Evolutionary conservation across 352 stramenopile genomes (phyloP), one percentile per base, ranked within the genome.

Genomic region (Phytophthora cactorum): DNA sequence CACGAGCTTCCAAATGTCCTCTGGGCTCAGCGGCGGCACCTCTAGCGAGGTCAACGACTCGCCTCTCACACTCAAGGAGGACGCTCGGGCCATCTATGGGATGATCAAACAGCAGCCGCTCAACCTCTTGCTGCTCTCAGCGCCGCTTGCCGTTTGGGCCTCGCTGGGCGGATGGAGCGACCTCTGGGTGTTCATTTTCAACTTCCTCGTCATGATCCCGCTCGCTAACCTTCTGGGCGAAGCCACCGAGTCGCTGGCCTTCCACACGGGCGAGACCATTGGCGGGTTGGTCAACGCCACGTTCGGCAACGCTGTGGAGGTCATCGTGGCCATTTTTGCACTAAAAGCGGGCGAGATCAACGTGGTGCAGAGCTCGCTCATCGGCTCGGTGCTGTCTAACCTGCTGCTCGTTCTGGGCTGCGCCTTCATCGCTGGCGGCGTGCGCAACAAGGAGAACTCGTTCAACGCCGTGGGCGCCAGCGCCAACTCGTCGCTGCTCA

Each of bases 331-430:
- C 3, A 87, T 98, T 46, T 97, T 98, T 12, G 97, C 97, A 17
- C 88, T 99, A 12, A 79, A 84, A 28, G 86, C 95, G 25, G 96
- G 95, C 41, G 91, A 98, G 79, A 98, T 99, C 63, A 89, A 92
- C 15, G 97, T 99, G 8, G 97, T 99, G 14, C 96, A 99, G 79
- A 91, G 97, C 50, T 98, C 97, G 41, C 82, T 99, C 47, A 92
- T 99, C 45, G 97, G 97, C 5, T 98, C 93, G 9, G 97, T 99
- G 67, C 80, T 99, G n/a, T 99, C 95, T 34, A 99, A 99, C 73
- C 63, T 99, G 71, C 82, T 99, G 39, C 92, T 99, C 17, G 97
- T 99, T 11, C 96, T 99, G 64, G 97, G 97, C 29, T 95, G 97
- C 68, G 97, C 95, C 36, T 99, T 98, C 71, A 86, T 99, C 34